Percentiles rank a stretch among this genome's conserved stretches.
These are phyloP conservation scores for Pythium oligandrum DNA, from an alignment of 352 stramenopile species.

Conservation along the genomic window DNA sequence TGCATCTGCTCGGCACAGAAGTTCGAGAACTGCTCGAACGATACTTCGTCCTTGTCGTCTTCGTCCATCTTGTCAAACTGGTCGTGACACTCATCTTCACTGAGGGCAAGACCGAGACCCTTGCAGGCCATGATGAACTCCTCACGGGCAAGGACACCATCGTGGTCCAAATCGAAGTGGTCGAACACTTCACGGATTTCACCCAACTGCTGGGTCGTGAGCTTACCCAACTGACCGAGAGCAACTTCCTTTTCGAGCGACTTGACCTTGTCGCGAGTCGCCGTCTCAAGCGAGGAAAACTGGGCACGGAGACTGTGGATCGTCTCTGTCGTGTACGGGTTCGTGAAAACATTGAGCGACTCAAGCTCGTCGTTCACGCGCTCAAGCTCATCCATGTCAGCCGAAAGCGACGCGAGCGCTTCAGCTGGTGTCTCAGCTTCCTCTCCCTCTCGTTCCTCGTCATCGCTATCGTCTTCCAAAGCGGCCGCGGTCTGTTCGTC, in stretches of 20 bases:
- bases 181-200: slow-evolving; percentile 90
- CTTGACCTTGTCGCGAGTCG: slow-evolving; percentile 80
- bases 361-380: slow-evolving; percentile 80
- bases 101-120: slow-evolving; percentile 79
- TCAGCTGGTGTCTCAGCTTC: slow-evolving; percentile 16
- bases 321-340: slow-evolving; percentile 88
- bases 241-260: slow-evolving; percentile 87
- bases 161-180: slow-evolving; percentile 87
- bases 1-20: slow-evolving; percentile 89
- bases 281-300: slow-evolving; percentile 77
- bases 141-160: slow-evolving; percentile 77
- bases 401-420: slow-evolving; percentile 41
- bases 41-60: slow-evolving; percentile 81
- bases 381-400: slow-evolving; percentile 83
- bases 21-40: slow-evolving; percentile 77
- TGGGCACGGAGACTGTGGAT: slow-evolving; percentile 84
- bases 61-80: slow-evolving; percentile 85
- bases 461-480: slow-evolving; percentile 13
- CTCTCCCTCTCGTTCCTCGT: slow-evolving; percentile 9
- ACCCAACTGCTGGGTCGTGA: slow-evolving; percentile 76
- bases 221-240: slow-evolving; percentile 75
- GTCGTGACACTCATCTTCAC: slow-evolving; percentile 85
- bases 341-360: slow-evolving; percentile 79
- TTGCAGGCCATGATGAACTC: slow-evolving; percentile 92
- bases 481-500: slow-evolving; percentile 25